These are phyloP conservation scores for Aspergillus texensis DNA, from an alignment of 2,329 filamentous ascomycete genomes.

Conservation along the genomic window DNA sequence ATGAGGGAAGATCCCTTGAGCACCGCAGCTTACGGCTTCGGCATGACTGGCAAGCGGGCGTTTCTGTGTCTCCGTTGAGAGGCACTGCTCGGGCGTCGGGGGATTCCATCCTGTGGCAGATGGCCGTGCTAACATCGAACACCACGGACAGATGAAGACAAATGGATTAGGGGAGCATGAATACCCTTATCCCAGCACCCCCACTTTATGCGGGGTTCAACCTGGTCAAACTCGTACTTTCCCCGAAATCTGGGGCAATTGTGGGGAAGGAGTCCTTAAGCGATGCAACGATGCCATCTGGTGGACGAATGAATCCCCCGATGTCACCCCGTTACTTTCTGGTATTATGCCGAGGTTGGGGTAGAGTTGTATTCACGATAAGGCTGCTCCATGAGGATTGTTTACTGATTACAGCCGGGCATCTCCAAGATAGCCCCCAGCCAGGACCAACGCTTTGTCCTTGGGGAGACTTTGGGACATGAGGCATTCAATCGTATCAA, in stretches of 20 bases:
- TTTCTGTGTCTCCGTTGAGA: background rate
- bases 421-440: too few species aligned
- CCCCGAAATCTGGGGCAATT: background rate
- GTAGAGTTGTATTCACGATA: background rate
- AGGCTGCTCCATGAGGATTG: background rate
- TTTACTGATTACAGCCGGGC: background rate
- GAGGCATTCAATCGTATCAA: background rate
- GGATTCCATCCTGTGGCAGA: background rate
- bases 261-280: background rate
- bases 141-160: background rate
- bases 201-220: background rate
- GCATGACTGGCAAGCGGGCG: background rate
- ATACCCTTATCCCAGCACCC: background rate
- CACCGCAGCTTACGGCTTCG: background rate
- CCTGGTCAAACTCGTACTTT: background rate
- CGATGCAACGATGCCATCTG: background rate
- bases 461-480: rapidly evolving
- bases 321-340: background rate
- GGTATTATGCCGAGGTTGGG: background rate
- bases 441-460: background rate
- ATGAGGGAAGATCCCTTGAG: background rate
- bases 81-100: background rate
- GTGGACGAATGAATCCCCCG: background rate
- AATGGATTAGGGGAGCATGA: background rate
- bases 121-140: background rate